Conservation (phyloP, 2,329 filamentous ascomycete species). For the Penicillium sp. region DNA sequence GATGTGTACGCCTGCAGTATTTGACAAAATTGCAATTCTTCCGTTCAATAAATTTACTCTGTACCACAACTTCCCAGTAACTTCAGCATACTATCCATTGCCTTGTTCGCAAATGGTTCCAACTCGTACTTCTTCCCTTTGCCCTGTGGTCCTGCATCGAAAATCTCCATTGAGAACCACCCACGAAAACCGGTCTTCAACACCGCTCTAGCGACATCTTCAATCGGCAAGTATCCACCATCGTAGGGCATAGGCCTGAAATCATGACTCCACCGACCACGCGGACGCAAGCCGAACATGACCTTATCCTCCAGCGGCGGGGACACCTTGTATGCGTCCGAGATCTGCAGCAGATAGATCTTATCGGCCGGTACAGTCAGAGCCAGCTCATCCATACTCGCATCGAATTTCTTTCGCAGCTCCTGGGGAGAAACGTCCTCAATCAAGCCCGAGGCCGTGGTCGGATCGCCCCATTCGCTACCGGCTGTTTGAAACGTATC, state of each 20-base stretch:
- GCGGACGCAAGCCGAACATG: slow-evolving; percentile 56
- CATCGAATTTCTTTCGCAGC: slow-evolving; percentile 51
- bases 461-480: slow-evolving; percentile 70
- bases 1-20: too few species aligned
- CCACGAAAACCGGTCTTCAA: slow-evolving; percentile 64
- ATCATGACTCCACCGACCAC: slow-evolving; percentile 68
- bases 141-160: slow-evolving; percentile 59
- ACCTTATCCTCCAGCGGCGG: slow-evolving; percentile 55
- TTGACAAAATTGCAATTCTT: too few species aligned
- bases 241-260: slow-evolving; percentile 67
- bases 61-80: slow-evolving; percentile 43
- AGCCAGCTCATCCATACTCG: slow-evolving; percentile 57
- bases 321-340: slow-evolving; percentile 66
- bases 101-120: slow-evolving; percentile 50
- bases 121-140: slow-evolving; percentile 53
- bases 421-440: slow-evolving; percentile 49
- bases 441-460: slow-evolving; percentile 58
- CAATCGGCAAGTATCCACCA: slow-evolving; percentile 67
- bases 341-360: slow-evolving; percentile 72
- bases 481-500: slow-evolving; percentile 76
- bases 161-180: slow-evolving; percentile 69
- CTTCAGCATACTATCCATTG: slow-evolving; percentile 50
- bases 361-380: slow-evolving; percentile 62
- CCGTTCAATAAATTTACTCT: too few species aligned
- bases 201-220: slow-evolving; percentile 63